Base-by-base conservation (phyloP, 1,284 basidiomycete species). In the Vanrija sp. region DNA sequence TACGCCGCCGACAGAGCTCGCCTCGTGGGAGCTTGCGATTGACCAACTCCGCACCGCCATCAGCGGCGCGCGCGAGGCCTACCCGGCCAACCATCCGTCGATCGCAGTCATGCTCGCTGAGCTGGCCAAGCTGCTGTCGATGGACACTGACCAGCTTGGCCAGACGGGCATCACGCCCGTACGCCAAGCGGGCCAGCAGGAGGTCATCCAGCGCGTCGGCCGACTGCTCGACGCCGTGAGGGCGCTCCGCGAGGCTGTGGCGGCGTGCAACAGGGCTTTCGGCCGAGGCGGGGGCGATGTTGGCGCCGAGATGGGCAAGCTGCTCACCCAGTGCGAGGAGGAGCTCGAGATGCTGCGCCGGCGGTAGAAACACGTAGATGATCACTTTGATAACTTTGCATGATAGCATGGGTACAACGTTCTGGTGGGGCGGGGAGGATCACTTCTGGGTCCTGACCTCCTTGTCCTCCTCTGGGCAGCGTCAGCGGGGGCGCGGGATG, bases 101-200 rank as follows among this genome's bases (percentile, higher is more conserved):
- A 81, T 88, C 5, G 90, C 83, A 0, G 75, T 96, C 38, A 84
- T 87, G 5, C 77, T 88, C 6, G 85, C 87, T 2, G 90, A 93
- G 68, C 78, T 91, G 16, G 91, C 88, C 0, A 92, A 91, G 72
- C 76, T 93, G 3, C 79, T 92, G 68, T 38, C 82, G 78, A 16
- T 66, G 44, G 61, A 67, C 26, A 40, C 59, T 9, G 23, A 60
- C 9, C 26, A 52, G 26, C 9, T 44, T 6, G 21, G 34, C 39
- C 16, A 47, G 18, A 21, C 19, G 12, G 38, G 42, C 25, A 34
- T 23, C 42, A 15, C 46, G 46, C 9, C 19, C 18, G 44, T 48
- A 39, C 40, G 34, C 9, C 16, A 28, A 9, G 26, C 15, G 14
- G 44, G n/a, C 1, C 25, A 44, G 38, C 34, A 28, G 18, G 15